These are phyloP conservation scores for Eremothecium cymbalariae DNA, from an alignment of 1,139 yeast species.

Conservation along the genomic window DNA sequence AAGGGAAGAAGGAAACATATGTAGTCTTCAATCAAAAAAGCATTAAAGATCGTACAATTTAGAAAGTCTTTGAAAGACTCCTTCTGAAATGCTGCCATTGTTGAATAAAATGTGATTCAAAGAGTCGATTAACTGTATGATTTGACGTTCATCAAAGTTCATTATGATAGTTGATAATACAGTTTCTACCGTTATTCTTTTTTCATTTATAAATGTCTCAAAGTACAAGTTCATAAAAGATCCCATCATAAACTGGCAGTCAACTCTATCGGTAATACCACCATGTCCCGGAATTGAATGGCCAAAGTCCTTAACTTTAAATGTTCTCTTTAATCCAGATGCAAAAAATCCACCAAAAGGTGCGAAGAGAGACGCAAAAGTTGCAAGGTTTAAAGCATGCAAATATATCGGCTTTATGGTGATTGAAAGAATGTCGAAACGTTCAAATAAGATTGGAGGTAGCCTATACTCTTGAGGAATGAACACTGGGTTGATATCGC, in stretches of 20 bases:
- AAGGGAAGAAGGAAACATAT: neutral
- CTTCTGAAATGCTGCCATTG: conserved; percentile 41
- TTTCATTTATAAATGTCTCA: conserved; percentile 79
- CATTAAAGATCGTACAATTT: conserved; percentile 14
- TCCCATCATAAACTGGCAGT: conserved; percentile 97
- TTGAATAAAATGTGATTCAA: conserved; percentile 57
- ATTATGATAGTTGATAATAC: conserved; percentile 69
- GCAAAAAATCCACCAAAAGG: conserved; percentile 99
- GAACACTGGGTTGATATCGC: conserved; percentile 85
- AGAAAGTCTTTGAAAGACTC: conserved; percentile 28
- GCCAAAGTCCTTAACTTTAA: conserved; percentile 88
- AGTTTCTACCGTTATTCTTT: conserved; percentile 63
- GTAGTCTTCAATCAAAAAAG: neutral
- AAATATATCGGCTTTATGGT: conserved; percentile 78
- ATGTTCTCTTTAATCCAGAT: conserved; percentile 93
- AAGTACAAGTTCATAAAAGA: conserved; percentile 86
- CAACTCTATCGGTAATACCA: conserved; percentile 95
- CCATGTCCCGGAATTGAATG: conserved; percentile 97
- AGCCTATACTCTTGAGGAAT: conserved; percentile 67
- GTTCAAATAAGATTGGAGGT: conserved; percentile 57
- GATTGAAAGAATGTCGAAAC: conserved; percentile 41
- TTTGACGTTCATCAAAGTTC: conserved; percentile 60
- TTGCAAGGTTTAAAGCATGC: conserved; percentile 78
- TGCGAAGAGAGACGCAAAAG: conserved; percentile 94
- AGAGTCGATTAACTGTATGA: conserved; percentile 52